Conservation (phyloP, 495 filamentous ascomycete genomes). For the Penicillium paxilli region DNA sequence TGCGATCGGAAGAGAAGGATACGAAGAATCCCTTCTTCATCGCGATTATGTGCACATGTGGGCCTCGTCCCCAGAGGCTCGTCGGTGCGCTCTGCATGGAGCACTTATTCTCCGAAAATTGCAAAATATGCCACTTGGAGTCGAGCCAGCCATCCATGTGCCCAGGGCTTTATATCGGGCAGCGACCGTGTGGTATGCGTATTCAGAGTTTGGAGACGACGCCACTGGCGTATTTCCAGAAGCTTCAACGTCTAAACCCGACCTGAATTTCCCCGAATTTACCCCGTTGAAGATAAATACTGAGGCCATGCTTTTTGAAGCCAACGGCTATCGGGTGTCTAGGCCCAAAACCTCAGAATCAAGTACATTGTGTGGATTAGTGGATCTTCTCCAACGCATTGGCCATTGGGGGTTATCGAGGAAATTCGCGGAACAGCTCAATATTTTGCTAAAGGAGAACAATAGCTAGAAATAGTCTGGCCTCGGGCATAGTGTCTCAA, state of each 20-base stretch:
- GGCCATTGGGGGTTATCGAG: constrained; percentile 18
- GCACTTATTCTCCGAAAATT: constrained; percentile 18
- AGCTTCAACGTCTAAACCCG: neutral
- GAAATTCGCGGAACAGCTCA: constrained; percentile 10
- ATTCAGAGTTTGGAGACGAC: constrained; percentile 6
- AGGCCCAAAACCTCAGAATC: constrained; percentile 10
- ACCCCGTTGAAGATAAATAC: constrained; percentile 5
- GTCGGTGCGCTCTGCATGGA: constrained; percentile 18
- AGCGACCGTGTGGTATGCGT: constrained; percentile 15
- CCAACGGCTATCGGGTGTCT: constrained; percentile 6
- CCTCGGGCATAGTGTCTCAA: neutral
- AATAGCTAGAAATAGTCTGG: neutral
- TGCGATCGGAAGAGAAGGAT: constrained; percentile 25
- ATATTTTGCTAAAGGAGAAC: constrained; percentile 3
- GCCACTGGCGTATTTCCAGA: neutral
- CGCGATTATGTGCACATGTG: constrained; percentile 10
- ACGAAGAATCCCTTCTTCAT: constrained; percentile 4
- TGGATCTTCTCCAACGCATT: constrained; percentile 12
- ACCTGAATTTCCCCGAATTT: constrained; percentile 10
- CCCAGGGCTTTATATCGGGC: constrained; percentile 17
- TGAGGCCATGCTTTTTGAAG: constrained; percentile 12
- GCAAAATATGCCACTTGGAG: constrained; percentile 11
- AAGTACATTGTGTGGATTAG: constrained; percentile 10
- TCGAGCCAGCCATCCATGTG: constrained; percentile 20
- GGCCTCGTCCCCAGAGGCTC: constrained; percentile 16